These are phyloP conservation scores for Ceratocystis variospora DNA, from an alignment of 2,329 filamentous ascomycete genomes.

Conservation along the genomic window DNA sequence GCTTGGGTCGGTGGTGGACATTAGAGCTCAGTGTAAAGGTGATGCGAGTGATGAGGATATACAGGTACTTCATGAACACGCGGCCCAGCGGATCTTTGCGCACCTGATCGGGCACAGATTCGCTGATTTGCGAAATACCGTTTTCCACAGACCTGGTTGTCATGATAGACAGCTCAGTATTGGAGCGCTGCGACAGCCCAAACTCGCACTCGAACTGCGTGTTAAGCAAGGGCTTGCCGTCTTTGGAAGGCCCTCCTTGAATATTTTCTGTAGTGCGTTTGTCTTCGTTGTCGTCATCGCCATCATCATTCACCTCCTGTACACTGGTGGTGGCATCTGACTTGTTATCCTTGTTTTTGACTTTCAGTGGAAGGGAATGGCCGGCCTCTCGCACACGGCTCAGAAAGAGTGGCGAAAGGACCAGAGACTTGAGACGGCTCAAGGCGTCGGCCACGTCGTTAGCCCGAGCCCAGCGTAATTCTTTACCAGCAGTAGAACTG, in stretches of 20 bases:
- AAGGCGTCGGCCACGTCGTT: constrained; percentile 10
- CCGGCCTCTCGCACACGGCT: not conserved
- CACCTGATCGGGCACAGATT: constrained; percentile 2
- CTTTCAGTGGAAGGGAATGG: constrained; percentile 9
- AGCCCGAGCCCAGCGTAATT: constrained; percentile 35
- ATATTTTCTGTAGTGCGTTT: not conserved
- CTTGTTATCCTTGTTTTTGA: not conserved
- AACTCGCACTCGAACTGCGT: not conserved
- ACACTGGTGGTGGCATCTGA: not conserved
- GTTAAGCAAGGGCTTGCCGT: not conserved
- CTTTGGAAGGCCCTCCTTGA: not conserved
- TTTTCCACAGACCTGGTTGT: constrained; percentile 11
- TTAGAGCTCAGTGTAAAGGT: not conserved
- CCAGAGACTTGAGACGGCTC: constrained; percentile 14
- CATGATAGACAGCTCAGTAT: constrained; percentile 8
- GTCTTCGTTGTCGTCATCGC: not conserved
- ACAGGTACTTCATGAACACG: constrained; percentile 16
- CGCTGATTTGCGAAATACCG: constrained; percentile 8
- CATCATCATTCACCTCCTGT: not conserved
- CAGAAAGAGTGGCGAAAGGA: constrained; percentile 14
- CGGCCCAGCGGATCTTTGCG: not conserved
- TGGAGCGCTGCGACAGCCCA: not conserved
- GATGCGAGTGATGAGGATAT: constrained; percentile 13
- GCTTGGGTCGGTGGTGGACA: constrained; percentile 16
- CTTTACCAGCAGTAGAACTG: constrained; percentile 42